Evolutionary conservation across 345 rosid genomes (phyloP).

Genomic region (Passiflora organensis): DNA sequence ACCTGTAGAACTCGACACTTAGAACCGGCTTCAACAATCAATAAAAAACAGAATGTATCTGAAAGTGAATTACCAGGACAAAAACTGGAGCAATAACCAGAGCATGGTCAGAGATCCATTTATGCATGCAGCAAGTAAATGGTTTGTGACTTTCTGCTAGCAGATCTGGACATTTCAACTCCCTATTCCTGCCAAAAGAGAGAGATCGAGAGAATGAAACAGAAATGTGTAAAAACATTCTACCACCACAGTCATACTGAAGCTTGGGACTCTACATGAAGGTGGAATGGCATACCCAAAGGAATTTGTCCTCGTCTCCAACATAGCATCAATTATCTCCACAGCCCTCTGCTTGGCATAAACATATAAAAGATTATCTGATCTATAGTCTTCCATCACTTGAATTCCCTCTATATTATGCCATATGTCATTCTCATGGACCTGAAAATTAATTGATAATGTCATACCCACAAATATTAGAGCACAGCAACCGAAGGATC

Average conservation of each 20-base stretch:
- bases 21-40: slow-evolving; percentile 49
- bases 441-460: slow-evolving; percentile 31
- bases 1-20: slow-evolving; percentile 62
- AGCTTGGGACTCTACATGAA: background rate
- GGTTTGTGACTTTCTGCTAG: slow-evolving; percentile 61
- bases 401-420: slow-evolving; percentile 40
- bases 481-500: background rate
- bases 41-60: slow-evolving; percentile 26
- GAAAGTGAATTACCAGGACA: slow-evolving; percentile 47
- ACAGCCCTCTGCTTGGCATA: slow-evolving; percentile 47
- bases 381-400: slow-evolving; percentile 30
- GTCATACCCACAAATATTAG: background rate
- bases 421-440: slow-evolving; percentile 54
- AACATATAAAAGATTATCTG: slow-evolving; percentile 31
- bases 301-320: slow-evolving; percentile 49
- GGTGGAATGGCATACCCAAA: slow-evolving; percentile 46
- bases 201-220: background rate
- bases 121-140: slow-evolving; percentile 45
- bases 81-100: slow-evolving; percentile 34
- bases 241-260: background rate
- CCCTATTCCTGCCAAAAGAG: slow-evolving; percentile 39
- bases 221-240: background rate
- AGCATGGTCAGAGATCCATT: slow-evolving; percentile 52
- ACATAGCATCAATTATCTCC: slow-evolving; percentile 33
- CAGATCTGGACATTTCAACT: slow-evolving; percentile 71